phyloP scores from a whole-genome alignment of 129 eudicot genomes.

The Flaveria trinervia region DNA sequence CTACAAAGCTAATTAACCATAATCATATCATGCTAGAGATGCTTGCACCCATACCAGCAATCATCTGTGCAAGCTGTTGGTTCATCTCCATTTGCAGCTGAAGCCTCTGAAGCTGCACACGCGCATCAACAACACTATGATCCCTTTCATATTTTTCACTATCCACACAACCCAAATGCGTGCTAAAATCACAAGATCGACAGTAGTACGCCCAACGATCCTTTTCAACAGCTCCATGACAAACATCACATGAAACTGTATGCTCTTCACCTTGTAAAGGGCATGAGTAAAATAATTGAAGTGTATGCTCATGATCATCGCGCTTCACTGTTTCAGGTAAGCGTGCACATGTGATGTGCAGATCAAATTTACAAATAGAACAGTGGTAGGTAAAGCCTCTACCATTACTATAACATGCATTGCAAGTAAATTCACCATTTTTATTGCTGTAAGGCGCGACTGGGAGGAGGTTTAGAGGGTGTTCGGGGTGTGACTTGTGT shows the following conservation, averaged over 20 bases:
- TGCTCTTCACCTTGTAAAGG: constrained; percentile 36
- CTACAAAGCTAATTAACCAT: background rate
- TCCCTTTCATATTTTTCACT: constrained; percentile 28
- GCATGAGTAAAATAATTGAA: constrained; percentile 46
- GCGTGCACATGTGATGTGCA: constrained; percentile 54
- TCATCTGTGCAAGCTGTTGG: constrained; percentile 38
- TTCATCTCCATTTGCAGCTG: constrained; percentile 43
- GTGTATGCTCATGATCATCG: constrained; percentile 52
- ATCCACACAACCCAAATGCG: constrained; percentile 63
- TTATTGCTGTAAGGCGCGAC: constrained; percentile 40
- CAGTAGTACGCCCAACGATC: constrained; percentile 65
- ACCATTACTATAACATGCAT: constrained; percentile 56
- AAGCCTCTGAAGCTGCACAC: constrained; percentile 33
- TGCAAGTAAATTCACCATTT: constrained; percentile 49
- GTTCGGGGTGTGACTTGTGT: constrained; percentile 68
- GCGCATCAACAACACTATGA: background rate
- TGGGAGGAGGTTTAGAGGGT: constrained; percentile 50
- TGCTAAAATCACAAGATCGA: constrained; percentile 52
- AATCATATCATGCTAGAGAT: constrained; percentile 26
- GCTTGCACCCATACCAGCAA: constrained; percentile 41
- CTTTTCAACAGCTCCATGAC: constrained; percentile 47
- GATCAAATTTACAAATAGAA: constrained; percentile 53
- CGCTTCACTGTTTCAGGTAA: constrained; percentile 56
- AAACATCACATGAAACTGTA: constrained; percentile 49
- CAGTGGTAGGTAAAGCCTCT: constrained; percentile 58